These are phyloP conservation scores for Lotmaria passim DNA, from an alignment of 208 protist species.

Conservation along the genomic window DNA sequence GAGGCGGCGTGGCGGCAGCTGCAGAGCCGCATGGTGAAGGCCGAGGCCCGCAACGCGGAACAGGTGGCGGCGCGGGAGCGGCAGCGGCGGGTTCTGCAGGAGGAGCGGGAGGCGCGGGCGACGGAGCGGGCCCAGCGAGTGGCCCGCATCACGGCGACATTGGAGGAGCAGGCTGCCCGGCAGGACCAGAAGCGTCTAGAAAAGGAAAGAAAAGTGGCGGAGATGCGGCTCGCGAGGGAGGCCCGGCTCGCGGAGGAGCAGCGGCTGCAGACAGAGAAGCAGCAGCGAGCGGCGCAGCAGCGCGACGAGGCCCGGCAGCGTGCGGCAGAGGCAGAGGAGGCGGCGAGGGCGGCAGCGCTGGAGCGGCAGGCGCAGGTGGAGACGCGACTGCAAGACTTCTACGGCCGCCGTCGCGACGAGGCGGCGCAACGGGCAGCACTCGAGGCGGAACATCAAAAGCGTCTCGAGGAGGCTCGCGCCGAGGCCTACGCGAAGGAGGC, in stretches of 20 bases:
- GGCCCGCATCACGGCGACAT: conserved; percentile 47
- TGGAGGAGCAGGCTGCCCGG: conserved; percentile 45
- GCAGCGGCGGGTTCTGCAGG: conserved; percentile 34
- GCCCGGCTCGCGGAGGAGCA: conserved; percentile 46
- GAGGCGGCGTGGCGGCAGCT: conserved; percentile 50
- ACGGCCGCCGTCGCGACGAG: conserved; percentile 46
- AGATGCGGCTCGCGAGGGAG: conserved; percentile 40
- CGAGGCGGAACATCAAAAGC: conserved; percentile 50
- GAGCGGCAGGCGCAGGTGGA: conserved; percentile 64
- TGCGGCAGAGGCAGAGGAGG: conserved; percentile 54
- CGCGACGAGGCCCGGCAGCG: conserved; percentile 55
- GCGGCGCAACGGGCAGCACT: conserved; percentile 29
- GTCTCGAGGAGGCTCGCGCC: conserved; percentile 39
- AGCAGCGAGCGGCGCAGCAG: conserved; percentile 48
- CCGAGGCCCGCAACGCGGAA: conserved; percentile 55
- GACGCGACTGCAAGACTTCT: conserved; percentile 54
- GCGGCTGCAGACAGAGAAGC: conserved; percentile 41
- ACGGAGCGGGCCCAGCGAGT: conserved; percentile 66
- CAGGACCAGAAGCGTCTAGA: conserved; percentile 48
- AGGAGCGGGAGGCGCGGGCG: conserved; percentile 43
- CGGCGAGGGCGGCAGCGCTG: conserved; percentile 48
- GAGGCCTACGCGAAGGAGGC: conserved; percentile 42
- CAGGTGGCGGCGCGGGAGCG: conserved; percentile 56
- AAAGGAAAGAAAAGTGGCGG: conserved; percentile 60
- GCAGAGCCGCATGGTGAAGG: conserved; percentile 50